Base-by-base conservation (phyloP, 306 rosid species). In the Adenanthera pavonina region DNA sequence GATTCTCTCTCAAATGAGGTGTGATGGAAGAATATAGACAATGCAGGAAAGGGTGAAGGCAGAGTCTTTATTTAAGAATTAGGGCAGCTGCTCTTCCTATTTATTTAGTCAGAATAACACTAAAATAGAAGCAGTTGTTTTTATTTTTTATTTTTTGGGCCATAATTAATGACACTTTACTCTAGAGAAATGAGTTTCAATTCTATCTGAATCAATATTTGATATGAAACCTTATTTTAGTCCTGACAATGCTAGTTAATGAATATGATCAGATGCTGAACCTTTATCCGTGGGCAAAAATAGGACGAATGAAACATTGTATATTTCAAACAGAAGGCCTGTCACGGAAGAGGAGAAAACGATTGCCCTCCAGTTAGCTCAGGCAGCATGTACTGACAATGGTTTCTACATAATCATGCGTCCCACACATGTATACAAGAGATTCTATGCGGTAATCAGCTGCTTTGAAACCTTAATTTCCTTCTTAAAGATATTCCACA, bases 381-480 rank as follows among this genome's bases (percentile, higher is more conserved):
- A 81, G 74, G 90, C 76, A 74, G 88, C 84, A 44, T 76, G 90
- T 44, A 80, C 79, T 3, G 19, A 56, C 1, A 72, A 76, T 16
- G 78, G 86, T 40, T 69, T 88, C 62, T 46, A 12, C 53, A 52
- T 92, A 53, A 74, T 86, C 30, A 91, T 92, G 95, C 89, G 85
- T 74, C 92, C 95, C 15, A 44, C 92, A 0, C 89, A 92, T 36
- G 92, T 91, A 8, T 89, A 88, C 89, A 89, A 75, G 87, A 85
- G 92, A 87, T 91, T 88, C 91, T 89, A 2, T 20, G 70, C 90
- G 97, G 97, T 92, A 88, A 88, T 49, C 8, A 7, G 16, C 48
- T 79, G 36, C 52, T 38, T 67, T n/a, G n/a, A 25, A 78, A 62
- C 78, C 46, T 17, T 1, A 57, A 44, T 40, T 77, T 78, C 53